A percentile compares a stretch with the other conserved stretches of the same genome.
Evolutionary conservation across 352 stramenopile species (phyloP).

Genomic region (Globisporangium nagaii): DNA sequence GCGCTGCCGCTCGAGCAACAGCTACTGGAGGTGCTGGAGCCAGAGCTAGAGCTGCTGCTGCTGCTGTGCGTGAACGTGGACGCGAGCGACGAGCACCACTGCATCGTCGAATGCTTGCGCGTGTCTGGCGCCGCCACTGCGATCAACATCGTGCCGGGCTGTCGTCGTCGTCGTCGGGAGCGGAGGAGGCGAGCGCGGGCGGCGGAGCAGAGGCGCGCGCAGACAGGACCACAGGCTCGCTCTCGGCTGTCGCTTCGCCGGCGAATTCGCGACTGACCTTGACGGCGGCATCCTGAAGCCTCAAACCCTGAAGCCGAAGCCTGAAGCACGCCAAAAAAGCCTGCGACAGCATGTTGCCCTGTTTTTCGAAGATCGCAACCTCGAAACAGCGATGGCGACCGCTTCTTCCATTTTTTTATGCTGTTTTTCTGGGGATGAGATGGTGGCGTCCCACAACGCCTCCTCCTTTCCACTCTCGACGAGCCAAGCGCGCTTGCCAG

Average conservation of each 20-base stretch:
- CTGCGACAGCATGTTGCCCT: not conserved
- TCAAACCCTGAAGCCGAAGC: too few species aligned
- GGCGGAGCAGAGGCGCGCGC: not conserved
- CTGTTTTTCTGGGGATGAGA: not conserved
- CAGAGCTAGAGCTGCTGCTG: slow-evolving; percentile 4
- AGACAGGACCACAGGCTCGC: not conserved
- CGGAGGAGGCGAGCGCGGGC: not conserved
- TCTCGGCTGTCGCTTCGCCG: not conserved
- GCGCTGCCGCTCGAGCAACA: too few species aligned
- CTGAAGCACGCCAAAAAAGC: not conserved
- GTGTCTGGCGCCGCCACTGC: not conserved
- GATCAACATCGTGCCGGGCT: not conserved
- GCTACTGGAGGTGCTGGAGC: slow-evolving; percentile 8
- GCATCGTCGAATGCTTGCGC: not conserved
- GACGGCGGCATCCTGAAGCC: too few species aligned
- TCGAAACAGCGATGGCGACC: not conserved
- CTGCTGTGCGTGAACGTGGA: slow-evolving; percentile 3
- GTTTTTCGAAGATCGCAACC: not conserved
- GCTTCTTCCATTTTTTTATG: not conserved
- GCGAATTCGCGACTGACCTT: not conserved
- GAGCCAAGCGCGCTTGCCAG: too few species aligned
- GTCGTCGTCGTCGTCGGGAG: not conserved
- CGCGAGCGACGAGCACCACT: not conserved
- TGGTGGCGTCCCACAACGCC: not conserved
- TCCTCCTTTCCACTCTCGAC: not conserved